Base-by-base conservation (phyloP, 2,329 filamentous ascomycete genomes). In the Pezicula neosporulosa region DNA sequence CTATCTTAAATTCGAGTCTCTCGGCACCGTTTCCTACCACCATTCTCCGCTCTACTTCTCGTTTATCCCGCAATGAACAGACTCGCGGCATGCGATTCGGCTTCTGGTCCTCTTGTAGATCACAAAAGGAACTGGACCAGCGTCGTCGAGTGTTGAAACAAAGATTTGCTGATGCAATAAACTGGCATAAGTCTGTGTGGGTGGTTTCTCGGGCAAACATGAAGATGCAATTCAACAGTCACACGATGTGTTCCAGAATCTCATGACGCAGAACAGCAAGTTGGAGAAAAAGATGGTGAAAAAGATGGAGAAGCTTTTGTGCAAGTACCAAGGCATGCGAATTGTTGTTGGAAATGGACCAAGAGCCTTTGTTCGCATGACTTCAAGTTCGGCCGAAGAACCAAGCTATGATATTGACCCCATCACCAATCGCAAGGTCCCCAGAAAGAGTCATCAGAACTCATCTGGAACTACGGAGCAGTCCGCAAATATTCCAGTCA, bases 351-450 rank as follows among this genome's bases (percentile, higher is more conserved):
- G 30, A 13, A 24, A 37, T 38, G 19, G 21, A 19, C 21, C 45
- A 5, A 38, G 37, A 28, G 21, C 19, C 3, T 47, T 70, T 45
- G 63, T 66, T 19, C 60, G 67, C 16, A 54, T 58, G 27, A 47
- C 33, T 48, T 10, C 18, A 38, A 36, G 53, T 18, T 38, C 50
- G 7, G 47, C 46, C 13, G 38, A 18, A 59, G 28, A 56, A 61
- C 35, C 62, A 65, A 70, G 71, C 8, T 76, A 72, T 44, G 63
- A 72, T 18, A 82, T 84, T 41, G 80, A 84, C 51, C 80, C 81
- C 3, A 82, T 84, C 52, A 82, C 80, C 15, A 83, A 83, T 55
- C 74, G 78, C 33, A 80, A 74, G 53, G 70, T 80, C 3, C 55
- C 51, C 33, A 63, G 49, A 13, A 56, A 60, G 3, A 39, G 21